Evolutionary conservation across 2,329 filamentous ascomycete genomes (phyloP).

Genomic region (Cryphonectria parasitica): DNA sequence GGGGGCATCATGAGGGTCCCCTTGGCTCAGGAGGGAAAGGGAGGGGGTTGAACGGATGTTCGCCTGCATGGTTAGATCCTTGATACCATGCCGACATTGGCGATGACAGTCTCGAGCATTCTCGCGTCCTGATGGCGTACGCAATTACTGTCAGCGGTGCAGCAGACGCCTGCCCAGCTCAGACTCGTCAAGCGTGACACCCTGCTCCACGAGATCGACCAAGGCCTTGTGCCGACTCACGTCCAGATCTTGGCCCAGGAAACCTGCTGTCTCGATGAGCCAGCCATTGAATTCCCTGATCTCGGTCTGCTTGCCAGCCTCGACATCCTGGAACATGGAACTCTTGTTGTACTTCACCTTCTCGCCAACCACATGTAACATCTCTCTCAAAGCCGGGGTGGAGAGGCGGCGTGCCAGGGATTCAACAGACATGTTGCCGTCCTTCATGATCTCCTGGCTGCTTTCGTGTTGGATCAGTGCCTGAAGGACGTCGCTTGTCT

Average conservation of each 20-base stretch:
- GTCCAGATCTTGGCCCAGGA: slow-evolving; percentile 29
- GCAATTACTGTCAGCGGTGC: slow-evolving; percentile 17
- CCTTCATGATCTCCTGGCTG: slow-evolving; percentile 43
- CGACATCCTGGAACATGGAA: slow-evolving; percentile 66
- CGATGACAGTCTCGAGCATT: neutral
- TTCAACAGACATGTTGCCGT: slow-evolving; percentile 20
- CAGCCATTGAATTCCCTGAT: slow-evolving; percentile 64
- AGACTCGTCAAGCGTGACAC: slow-evolving; percentile 23
- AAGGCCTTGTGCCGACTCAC: slow-evolving; percentile 32
- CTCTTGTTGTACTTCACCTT: slow-evolving; percentile 59
- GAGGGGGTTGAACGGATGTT: neutral
- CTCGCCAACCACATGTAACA: slow-evolving; percentile 52
- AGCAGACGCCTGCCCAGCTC: slow-evolving; percentile 30
- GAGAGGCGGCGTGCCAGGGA: slow-evolving; percentile 49
- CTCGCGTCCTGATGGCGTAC: neutral
- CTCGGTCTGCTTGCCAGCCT: slow-evolving; percentile 56
- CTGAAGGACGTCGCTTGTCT: slow-evolving; percentile 74
- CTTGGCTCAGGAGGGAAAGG: too few relatives aligned
- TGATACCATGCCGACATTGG: neutral
- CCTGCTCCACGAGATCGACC: slow-evolving; percentile 33
- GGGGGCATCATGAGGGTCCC: neutral
- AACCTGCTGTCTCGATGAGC: slow-evolving; percentile 42
- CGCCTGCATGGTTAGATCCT: neutral
- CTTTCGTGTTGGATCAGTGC: slow-evolving; percentile 65
- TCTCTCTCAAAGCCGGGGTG: slow-evolving; percentile 43